A percentile compares a stretch with the other conserved stretches of the same genome.
phyloP scores from a whole-genome alignment of 2,329 filamentous ascomycete species.

The Monascus ruber region DNA sequence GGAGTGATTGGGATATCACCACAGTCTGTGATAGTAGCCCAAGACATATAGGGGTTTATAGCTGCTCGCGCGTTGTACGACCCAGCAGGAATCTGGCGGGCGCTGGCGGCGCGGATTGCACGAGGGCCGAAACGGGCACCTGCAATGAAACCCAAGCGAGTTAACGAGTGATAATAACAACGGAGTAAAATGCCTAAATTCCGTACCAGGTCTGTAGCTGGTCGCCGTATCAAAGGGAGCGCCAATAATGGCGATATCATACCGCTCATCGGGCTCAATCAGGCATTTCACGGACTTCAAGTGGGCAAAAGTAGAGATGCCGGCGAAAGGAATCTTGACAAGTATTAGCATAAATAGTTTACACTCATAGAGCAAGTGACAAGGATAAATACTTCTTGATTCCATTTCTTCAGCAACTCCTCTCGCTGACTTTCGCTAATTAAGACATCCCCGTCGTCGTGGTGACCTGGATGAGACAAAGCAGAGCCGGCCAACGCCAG shows the following conservation, averaged over 20 bases:
- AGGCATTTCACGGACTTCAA: conserved; percentile 58
- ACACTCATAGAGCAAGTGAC: background rate
- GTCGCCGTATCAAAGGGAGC: conserved; percentile 66
- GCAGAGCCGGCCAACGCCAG: conserved; percentile 23
- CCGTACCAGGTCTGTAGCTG: conserved; percentile 54
- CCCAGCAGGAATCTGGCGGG: conserved; percentile 66
- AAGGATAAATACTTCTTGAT: conserved; percentile 28
- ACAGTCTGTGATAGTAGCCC: conserved; percentile 74
- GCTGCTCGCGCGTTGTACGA: conserved; percentile 72
- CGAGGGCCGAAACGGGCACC: conserved; percentile 74
- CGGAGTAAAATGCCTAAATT: too few relatives aligned
- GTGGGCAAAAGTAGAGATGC: conserved; percentile 66
- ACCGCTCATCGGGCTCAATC: conserved; percentile 50
- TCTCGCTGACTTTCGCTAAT: conserved; percentile 28
- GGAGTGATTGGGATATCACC: conserved; percentile 82
- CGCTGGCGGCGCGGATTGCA: conserved; percentile 73
- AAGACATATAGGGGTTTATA: conserved; percentile 72
- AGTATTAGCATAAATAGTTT: too few relatives aligned
- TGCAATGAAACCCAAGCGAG: conserved; percentile 3
- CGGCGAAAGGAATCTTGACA: conserved; percentile 41
- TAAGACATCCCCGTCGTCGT: conserved; percentile 27
- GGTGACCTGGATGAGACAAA: conserved; percentile 27
- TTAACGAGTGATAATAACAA: too few relatives aligned
- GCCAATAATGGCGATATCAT: conserved; percentile 62
- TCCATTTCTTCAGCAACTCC: conserved; percentile 37